Conservation (phyloP, 306 rosid species). For the Fragaria nilgerrensis region DNA sequence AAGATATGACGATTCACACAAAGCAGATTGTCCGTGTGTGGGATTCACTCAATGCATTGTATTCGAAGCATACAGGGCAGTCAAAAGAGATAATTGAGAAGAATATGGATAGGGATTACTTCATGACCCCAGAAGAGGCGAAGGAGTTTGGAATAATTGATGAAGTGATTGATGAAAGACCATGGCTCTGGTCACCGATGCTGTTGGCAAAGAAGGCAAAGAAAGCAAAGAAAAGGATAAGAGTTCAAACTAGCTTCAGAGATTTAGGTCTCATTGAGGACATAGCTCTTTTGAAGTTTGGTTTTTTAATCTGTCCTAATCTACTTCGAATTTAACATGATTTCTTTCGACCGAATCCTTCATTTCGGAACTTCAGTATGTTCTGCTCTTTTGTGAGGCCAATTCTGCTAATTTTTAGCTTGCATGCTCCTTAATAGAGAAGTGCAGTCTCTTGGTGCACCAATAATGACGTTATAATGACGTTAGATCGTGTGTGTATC, state of each 20-base stretch:
- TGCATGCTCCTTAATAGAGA: background rate
- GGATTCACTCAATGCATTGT: constrained; percentile 75
- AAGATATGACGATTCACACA: constrained; percentile 82
- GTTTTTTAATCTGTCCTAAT: constrained; percentile 3
- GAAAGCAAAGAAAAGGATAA: constrained; percentile 63
- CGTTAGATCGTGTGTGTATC: background rate
- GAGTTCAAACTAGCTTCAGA: constrained; percentile 41
- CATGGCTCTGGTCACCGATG: constrained; percentile 85
- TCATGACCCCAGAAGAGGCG: constrained; percentile 86
- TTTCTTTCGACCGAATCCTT: background rate
- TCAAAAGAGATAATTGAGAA: constrained; percentile 50
- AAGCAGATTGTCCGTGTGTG: constrained; percentile 85
- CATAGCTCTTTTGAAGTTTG: background rate
- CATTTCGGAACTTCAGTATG: background rate
- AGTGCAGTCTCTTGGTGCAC: background rate
- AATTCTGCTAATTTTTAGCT: background rate
- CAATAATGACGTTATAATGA: background rate
- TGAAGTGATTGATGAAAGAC: constrained; percentile 92
- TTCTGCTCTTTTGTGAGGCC: background rate
- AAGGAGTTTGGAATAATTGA: constrained; percentile 88
- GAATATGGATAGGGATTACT: constrained; percentile 88
- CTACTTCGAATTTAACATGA: background rate
- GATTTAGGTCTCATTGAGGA: constrained; percentile 36
- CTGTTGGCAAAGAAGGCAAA: constrained; percentile 60
- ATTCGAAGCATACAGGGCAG: constrained; percentile 77